phyloP scores from a whole-genome alignment of 352 stramenopile genomes.

The Phytophthora pinifolia region DNA sequence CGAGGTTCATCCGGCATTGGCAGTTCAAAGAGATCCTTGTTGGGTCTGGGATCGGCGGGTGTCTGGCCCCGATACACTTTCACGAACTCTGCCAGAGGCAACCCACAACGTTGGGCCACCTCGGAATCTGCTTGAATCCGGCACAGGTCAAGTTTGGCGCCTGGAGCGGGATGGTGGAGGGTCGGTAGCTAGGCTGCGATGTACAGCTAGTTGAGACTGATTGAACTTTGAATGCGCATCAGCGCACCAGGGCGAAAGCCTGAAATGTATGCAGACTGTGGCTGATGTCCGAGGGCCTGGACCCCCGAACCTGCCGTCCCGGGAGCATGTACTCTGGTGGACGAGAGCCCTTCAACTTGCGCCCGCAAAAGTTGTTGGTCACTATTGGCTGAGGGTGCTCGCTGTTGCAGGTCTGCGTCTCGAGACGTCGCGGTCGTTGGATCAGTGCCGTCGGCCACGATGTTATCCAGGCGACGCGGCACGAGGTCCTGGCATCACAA shows the following conservation, averaged over 20 bases:
- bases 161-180: background rate
- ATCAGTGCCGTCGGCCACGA: no score
- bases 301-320: no score
- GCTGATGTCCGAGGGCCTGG: rapidly evolving
- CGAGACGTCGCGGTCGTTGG: no score
- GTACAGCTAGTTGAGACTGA: no score
- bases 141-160: background rate
- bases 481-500: background rate
- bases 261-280: background rate
- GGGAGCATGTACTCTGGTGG: no score
- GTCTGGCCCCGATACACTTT: slow-evolving; percentile 3
- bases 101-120: background rate
- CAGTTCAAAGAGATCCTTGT: slow-evolving; percentile 14
- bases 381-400: no score
- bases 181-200: no score
- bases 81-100: slow-evolving; percentile 2
- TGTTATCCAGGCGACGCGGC: no score
- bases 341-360: no score
- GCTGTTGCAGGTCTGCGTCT: no score
- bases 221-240: no score
- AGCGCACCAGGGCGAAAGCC: background rate
- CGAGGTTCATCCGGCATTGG: background rate
- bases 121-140: background rate
- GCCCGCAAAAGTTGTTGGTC: no score
- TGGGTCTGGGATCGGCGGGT: background rate